Conservation (phyloP, 768 basidiomycete genomes). For the Coprinopsis cinerea region DNA sequence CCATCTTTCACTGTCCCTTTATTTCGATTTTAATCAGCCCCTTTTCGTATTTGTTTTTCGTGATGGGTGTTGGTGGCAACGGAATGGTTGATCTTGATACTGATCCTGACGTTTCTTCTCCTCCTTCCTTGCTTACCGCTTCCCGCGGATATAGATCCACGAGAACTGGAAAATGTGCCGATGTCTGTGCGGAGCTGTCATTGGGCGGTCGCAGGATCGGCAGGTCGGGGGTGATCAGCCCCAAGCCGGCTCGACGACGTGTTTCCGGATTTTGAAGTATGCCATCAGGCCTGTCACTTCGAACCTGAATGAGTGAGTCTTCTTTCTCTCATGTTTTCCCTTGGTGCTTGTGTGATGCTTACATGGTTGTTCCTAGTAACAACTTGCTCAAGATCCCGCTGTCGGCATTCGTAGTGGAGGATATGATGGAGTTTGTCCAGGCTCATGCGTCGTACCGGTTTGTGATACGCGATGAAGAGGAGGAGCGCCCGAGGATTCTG, state of each 20-base stretch:
- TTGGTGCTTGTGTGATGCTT: no score
- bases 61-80: background rate
- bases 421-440: constrained; percentile 86
- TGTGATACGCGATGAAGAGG: constrained; percentile 81
- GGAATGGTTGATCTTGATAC: no score
- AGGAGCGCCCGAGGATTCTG: constrained; percentile 70
- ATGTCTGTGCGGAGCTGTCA: constrained; percentile 79
- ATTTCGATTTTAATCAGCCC: constrained; percentile 9
- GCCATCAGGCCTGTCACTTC: constrained; percentile 69
- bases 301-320: constrained; percentile 50
- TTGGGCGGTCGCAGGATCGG: constrained; percentile 65
- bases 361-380: no score
- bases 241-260: constrained; percentile 26
- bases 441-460: constrained; percentile 95
- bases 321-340: constrained; percentile 1
- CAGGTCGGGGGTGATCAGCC: constrained; percentile 16
- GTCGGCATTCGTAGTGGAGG: constrained; percentile 85
- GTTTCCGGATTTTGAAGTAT: constrained; percentile 78
- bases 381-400: constrained; percentile 53
- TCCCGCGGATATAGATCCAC: constrained; percentile 33
- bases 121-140: constrained; percentile 13
- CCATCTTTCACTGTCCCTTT: constrained; percentile 11
- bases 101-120: background rate
- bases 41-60: background rate
- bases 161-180: constrained; percentile 62